These are phyloP conservation scores for Edaphochlamys debaryana DNA, from an alignment of 139 green algal genomes.

Conservation along the genomic window DNA sequence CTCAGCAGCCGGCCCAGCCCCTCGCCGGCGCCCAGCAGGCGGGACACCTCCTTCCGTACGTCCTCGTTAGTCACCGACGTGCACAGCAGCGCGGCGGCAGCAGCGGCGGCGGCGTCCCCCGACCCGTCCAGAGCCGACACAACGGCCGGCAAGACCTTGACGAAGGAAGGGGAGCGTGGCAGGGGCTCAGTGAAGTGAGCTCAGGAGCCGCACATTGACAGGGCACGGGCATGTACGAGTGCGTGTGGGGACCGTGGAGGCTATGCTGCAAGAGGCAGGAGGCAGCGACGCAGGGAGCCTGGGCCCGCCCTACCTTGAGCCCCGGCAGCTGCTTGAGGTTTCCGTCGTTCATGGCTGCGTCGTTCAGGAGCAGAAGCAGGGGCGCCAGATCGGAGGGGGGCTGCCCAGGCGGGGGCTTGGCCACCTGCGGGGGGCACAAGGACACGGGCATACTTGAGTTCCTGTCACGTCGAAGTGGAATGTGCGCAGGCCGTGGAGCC, in stretches of 20 bases:
- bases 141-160: conserved; percentile 23
- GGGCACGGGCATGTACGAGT: too few relatives aligned
- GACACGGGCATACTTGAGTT: too few relatives aligned
- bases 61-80: conserved; percentile 46
- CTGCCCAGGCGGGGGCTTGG: not conserved
- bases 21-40: conserved; percentile 13
- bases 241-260: too few relatives aligned
- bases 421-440: not conserved
- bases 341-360: conserved; percentile 56
- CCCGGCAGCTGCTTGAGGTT: conserved; percentile 54
- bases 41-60: conserved; percentile 49
- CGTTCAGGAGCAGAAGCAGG: conserved; percentile 44
- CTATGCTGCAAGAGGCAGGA: too few relatives aligned
- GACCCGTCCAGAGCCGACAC: conserved; percentile 1
- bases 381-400: not conserved
- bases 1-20: conserved; percentile 25
- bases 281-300: too few relatives aligned
- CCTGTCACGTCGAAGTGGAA: too few relatives aligned
- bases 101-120: not conserved
- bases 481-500: too few relatives aligned
- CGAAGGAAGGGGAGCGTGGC: too few relatives aligned
- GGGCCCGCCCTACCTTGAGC: conserved; percentile 5
- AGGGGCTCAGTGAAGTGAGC: too few relatives aligned
- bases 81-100: conserved; percentile 54
- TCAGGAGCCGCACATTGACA: too few relatives aligned